phyloP scores from a whole-genome alignment of 805 yeast genomes.

The Schizosaccharomyces osmophilus region DNA sequence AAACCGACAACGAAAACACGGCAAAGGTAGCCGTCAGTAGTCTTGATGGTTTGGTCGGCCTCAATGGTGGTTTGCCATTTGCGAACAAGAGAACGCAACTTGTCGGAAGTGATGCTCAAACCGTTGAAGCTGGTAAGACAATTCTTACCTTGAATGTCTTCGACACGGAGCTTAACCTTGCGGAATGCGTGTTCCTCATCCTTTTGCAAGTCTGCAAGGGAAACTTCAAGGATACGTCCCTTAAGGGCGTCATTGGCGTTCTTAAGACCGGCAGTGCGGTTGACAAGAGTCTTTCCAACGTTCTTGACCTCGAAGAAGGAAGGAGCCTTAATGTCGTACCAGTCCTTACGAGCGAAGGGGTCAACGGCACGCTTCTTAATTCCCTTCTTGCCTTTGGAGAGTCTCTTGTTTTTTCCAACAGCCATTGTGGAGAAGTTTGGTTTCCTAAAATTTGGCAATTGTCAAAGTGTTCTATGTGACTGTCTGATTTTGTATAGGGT shows the following conservation, averaged over 20 bases:
- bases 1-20: slow-evolving; percentile 93
- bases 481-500: not conserved
- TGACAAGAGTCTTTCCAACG: slow-evolving; percentile 94
- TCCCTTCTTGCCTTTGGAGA: slow-evolving; percentile 82
- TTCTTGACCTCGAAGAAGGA: slow-evolving; percentile 95
- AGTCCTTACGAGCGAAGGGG: slow-evolving; percentile 97
- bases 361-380: slow-evolving; percentile 97
- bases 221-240: slow-evolving; percentile 91
- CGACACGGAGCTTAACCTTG: slow-evolving; percentile 92
- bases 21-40: slow-evolving; percentile 89
- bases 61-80: slow-evolving; percentile 97
- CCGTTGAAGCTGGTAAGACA: slow-evolving; percentile 98
- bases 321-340: slow-evolving; percentile 88
- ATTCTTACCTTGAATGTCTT: slow-evolving; percentile 97
- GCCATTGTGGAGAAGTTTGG: slow-evolving; percentile 20
- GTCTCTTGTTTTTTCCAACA: slow-evolving; percentile 72
- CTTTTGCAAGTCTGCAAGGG: slow-evolving; percentile 79
- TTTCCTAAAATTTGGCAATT: not conserved
- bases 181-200: slow-evolving; percentile 98
- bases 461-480: not conserved
- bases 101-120: slow-evolving; percentile 91
- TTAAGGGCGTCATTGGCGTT: slow-evolving; percentile 94
- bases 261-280: slow-evolving; percentile 92
- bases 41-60: slow-evolving; percentile 94
- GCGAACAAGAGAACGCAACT: slow-evolving; percentile 91